These are phyloP conservation scores for Fonticula alba DNA, from an alignment of 78 protist species.

Conservation along the genomic window DNA sequence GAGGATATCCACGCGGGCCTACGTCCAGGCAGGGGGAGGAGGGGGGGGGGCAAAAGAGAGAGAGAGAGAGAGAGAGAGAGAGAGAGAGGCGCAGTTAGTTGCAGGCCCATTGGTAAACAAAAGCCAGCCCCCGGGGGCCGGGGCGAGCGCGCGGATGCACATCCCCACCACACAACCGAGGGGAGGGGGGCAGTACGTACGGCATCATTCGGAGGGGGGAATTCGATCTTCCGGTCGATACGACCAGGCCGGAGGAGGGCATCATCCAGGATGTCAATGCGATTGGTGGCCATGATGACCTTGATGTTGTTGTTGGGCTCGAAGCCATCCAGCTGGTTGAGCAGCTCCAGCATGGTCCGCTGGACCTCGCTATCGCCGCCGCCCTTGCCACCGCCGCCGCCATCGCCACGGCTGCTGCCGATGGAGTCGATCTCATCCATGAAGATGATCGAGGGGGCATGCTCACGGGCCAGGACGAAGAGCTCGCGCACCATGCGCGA, in stretches of 20 bases:
- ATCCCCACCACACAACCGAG: too few relatives aligned
- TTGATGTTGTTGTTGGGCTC: slow-evolving; percentile 92
- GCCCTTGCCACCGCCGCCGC: slow-evolving; percentile 18
- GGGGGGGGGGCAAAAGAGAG: neutral
- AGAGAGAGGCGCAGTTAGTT: neutral
- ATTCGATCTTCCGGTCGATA: slow-evolving; percentile 96
- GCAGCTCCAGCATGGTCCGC: slow-evolving; percentile 98
- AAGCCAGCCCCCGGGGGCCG: too few relatives aligned
- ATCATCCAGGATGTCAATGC: slow-evolving; percentile 96
- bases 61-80: neutral
- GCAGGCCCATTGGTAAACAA: too few relatives aligned
- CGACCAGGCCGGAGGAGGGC: slow-evolving; percentile 98
- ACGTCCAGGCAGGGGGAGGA: neutral
- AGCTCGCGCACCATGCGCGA: slow-evolving; percentile 98
- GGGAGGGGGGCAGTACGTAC: slow-evolving; percentile 12
- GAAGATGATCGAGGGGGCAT: slow-evolving; percentile 98
- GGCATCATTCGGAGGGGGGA: slow-evolving; percentile 62
- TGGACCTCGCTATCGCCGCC: slow-evolving; percentile 85
- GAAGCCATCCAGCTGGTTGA: slow-evolving; percentile 99
- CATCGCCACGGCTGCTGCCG: slow-evolving; percentile 32
- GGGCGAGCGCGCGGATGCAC: too few relatives aligned
- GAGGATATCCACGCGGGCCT: slow-evolving; percentile 89
- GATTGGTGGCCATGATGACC: slow-evolving; percentile 97
- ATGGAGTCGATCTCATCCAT: slow-evolving; percentile 99
- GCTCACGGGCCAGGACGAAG: slow-evolving; percentile 97